These are phyloP conservation scores for Tympanopsis confertula DNA, from an alignment of 2,329 filamentous ascomycete species.

Conservation along the genomic window DNA sequence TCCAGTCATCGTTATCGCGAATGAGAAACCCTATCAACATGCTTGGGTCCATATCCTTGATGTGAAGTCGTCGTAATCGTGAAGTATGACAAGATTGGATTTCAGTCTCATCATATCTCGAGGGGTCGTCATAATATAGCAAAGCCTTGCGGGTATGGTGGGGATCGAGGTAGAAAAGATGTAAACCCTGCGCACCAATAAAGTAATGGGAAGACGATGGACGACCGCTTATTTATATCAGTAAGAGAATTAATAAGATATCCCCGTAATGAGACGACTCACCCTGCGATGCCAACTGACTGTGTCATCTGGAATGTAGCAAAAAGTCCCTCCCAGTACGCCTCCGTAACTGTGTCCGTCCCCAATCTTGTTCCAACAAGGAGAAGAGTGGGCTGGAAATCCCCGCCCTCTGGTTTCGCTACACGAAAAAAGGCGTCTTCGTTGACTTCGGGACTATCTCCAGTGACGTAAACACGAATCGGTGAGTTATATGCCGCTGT, in stretches of 20 bases:
- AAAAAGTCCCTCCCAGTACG: conserved; percentile 91
- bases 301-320: conserved; percentile 75
- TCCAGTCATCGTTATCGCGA: conserved; percentile 70
- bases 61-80: conserved; percentile 68
- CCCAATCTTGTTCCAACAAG: conserved; percentile 81
- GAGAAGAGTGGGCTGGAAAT: conserved; percentile 75
- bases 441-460: conserved; percentile 84
- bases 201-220: conserved; percentile 73
- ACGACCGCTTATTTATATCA: conserved; percentile 51
- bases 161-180: conserved; percentile 90
- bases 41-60: conserved; percentile 92
- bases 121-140: conserved; percentile 44
- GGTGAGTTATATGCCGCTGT: conserved; percentile 52
- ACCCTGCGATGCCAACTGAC: conserved; percentile 94
- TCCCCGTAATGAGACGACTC: conserved; percentile 19
- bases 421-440: conserved; percentile 75
- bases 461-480: conserved; percentile 77
- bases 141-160: conserved; percentile 73
- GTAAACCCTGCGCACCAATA: conserved; percentile 50
- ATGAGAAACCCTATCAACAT: conserved; percentile 96
- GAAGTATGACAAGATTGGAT: conserved; percentile 78
- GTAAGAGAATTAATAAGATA: not conserved
- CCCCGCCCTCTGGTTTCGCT: conserved; percentile 53
- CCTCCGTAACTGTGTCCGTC: conserved; percentile 85
- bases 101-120: conserved; percentile 58